Base-by-base conservation (phyloP, 345 rosid species). In the Combretum micranthum region DNA sequence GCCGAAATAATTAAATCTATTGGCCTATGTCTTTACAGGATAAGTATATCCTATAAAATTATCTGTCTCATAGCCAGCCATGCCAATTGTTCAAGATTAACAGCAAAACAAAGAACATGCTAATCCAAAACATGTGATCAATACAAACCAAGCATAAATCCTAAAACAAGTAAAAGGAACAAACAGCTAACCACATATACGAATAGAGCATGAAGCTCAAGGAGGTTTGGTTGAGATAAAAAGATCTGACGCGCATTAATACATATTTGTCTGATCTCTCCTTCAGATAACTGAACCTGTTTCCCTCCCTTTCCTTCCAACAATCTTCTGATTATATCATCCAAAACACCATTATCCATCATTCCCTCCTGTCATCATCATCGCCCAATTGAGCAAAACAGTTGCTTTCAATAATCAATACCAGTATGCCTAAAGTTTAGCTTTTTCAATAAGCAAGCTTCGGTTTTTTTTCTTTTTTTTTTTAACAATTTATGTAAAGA, bases 191-290 rank as follows among this genome's bases (percentile, higher is more conserved):
- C 97, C 99, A 58, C 97, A 89, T 64, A 93, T 74, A 56, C 92
- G 87, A 66, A 93, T 63, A 7, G 99, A 65, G 97, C 95, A 66
- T 68, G 82, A 39, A 90, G 57, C 73, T 82, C 80, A 77, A 90
- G 82, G 68, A 93, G 97, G 67, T 52, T 80, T 18, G 99, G 96
- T 70, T 93, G 88, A 55, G 95, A 80, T 25, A 93, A 80, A 76
- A 93, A 83, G 77, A 87, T 83, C 80, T 90, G 97, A 25, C 99
- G 85, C 12, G 99, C 97, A 72, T 90, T 90, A 71, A 87, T 73
- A 68, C 99, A 93, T 19, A 90, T 83, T 77, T 87, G 99, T 62
- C 99, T 97, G 86, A 90, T 93, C 88, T 93, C 99, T 51, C 74
- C 80, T 74, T 93, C 99, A 0, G 99, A 93, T 26, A 90, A 77